Base-by-base conservation (phyloP, 1,284 basidiomycete genomes). In the Clitocybe nebularis region DNA sequence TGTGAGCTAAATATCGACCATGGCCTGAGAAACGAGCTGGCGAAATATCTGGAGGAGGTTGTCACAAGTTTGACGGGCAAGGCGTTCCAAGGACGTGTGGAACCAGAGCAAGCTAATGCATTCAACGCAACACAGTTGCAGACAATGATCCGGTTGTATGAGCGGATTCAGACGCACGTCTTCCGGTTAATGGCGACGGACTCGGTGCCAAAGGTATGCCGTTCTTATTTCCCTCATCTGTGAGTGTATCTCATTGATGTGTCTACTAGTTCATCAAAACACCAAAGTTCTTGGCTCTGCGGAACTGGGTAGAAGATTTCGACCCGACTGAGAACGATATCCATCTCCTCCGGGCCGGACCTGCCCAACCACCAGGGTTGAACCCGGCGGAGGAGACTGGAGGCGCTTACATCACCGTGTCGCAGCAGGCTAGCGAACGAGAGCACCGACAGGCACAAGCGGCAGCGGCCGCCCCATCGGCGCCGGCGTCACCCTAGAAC, bases 1-100 rank as follows among this genome's bases (percentile, higher is more conserved):
- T 93, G 86, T 66, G 95, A 99, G 67, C 80, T 99, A 46, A 99
- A 99, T 69, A 98, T 99, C 53, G 96, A 99, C 62, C 95, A 99
- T 65, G 90, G 89, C 37, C 73, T 99, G 26, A 85, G 95, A 47
- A 92, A 92, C 55, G 95, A 98, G 68, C 75, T 99, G 40, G 89
- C 93, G 44, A 85, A 81, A 49, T 98, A 98, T 64, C 79, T 99
- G 56, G 89, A 86, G 66, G 89, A 91, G 40, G 86, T 92, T 36
- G 86, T 92, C 54, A 81, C 80, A 41, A 77, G 66, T 50, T 58
- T 85, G 50, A 88, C 86, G 2, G 88, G 87, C 40, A 89, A 87
- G 59, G 65, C 76, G 0, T 83, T 87, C 65, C 79, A 83, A 46
- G 89, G 86, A 4, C 80, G 84, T 26, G 77, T 92, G 16, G 86